phyloP scores from a whole-genome alignment of 164 flowering plant genomes.

The Liquidambar formosana region DNA sequence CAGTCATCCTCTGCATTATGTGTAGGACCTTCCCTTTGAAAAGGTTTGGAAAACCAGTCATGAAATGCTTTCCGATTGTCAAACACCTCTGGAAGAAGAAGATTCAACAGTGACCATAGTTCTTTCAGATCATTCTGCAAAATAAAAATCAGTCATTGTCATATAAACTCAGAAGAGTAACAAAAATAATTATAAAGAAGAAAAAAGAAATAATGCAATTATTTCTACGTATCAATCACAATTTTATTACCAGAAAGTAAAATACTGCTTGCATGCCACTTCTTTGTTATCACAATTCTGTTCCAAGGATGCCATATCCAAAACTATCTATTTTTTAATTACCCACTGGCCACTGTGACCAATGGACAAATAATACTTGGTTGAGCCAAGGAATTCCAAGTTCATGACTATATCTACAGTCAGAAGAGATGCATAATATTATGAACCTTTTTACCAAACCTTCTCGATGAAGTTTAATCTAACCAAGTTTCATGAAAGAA shows the following conservation, averaged over 20 bases:
- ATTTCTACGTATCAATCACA: background rate
- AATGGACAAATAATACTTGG: no score
- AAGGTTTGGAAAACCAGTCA: constrained; percentile 99
- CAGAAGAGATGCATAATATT: no score
- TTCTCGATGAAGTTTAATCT: background rate
- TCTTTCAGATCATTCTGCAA: constrained; percentile 98
- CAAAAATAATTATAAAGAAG: background rate
- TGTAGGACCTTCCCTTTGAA: constrained; percentile 84
- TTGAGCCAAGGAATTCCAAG: no score
- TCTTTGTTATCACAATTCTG: no score
- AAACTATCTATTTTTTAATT: no score
- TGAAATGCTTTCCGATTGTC: constrained; percentile 98
- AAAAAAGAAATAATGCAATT: background rate
- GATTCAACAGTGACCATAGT: constrained; percentile 95
- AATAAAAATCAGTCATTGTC: constrained; percentile 1
- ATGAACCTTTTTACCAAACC: background rate
- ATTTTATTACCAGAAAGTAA: no score
- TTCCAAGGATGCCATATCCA: no score
- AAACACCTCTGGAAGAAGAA: constrained; percentile 98
- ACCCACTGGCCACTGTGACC: no score
- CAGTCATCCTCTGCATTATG: constrained; percentile 95
- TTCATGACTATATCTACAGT: no score
- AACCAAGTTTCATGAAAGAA: no score
- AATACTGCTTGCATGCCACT: no score
- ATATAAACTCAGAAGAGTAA: background rate